Evolutionary conservation across 2,329 filamentous ascomycete genomes (phyloP).

Genomic region (Pyrenophora graminea): DNA sequence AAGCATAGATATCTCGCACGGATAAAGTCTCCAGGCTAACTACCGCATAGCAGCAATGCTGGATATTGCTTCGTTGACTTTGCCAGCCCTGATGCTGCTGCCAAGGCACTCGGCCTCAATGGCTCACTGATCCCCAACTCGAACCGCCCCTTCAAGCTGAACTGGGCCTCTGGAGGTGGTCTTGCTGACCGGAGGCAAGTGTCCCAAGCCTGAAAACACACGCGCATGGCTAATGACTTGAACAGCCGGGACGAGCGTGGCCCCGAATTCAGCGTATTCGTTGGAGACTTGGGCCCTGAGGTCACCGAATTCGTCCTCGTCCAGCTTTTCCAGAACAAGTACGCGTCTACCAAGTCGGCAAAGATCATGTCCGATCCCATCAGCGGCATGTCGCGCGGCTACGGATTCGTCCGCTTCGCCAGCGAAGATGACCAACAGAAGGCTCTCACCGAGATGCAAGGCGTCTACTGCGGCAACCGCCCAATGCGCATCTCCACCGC

Average conservation of each 20-base stretch:
- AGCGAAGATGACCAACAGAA: constrained; percentile 96
- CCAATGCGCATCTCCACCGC: constrained; percentile 98
- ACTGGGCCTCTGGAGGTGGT: constrained; percentile 97
- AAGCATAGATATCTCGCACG: constrained; percentile 39
- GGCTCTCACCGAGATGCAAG: constrained; percentile 96
- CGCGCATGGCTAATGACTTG: constrained; percentile 22
- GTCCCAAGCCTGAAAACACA: background rate
- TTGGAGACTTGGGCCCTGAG: constrained; percentile 95
- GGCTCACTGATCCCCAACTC: constrained; percentile 91
- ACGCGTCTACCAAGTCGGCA: constrained; percentile 96
- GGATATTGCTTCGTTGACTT: constrained; percentile 99
- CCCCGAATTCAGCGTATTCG: constrained; percentile 96
- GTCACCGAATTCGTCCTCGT: constrained; percentile 98
- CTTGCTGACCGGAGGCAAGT: constrained; percentile 86
- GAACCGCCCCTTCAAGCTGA: constrained; percentile 93
- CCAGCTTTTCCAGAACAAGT: constrained; percentile 94
- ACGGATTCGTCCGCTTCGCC: constrained; percentile 96
- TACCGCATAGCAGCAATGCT: constrained; percentile 80
- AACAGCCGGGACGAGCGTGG: constrained; percentile 82
- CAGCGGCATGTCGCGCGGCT: constrained; percentile 94
- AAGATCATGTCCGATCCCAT: constrained; percentile 99
- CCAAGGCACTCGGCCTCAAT: constrained; percentile 88
- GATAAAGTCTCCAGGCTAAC: constrained; percentile 34
- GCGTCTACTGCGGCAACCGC: constrained; percentile 97
- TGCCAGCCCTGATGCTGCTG: constrained; percentile 76